These are phyloP conservation scores for Gossypium gossypioides DNA, from an alignment of 441 rosid species.

Conservation along the genomic window DNA sequence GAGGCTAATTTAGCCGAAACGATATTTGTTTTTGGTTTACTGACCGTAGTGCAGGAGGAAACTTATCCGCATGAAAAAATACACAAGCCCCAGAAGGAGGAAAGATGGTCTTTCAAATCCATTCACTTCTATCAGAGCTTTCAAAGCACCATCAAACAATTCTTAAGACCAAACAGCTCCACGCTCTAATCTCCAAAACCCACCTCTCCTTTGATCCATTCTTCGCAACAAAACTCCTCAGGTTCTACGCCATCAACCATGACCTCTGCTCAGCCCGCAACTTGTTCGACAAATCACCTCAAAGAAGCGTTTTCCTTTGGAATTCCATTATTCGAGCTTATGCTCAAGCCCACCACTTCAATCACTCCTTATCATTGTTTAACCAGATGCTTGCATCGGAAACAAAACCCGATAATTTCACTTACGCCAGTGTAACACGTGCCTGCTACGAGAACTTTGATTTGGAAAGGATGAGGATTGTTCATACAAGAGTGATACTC, in stretches of 20 bases:
- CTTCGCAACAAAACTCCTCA: slow-evolving; percentile 46
- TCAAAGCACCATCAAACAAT: slow-evolving; percentile 39
- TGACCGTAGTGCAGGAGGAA: background rate
- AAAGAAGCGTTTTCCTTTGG: slow-evolving; percentile 72
- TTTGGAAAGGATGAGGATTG: slow-evolving; percentile 31
- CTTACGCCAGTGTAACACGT: slow-evolving; percentile 59
- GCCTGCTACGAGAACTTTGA: slow-evolving; percentile 46
- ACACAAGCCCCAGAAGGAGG: background rate
- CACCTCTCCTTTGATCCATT: slow-evolving; percentile 50
- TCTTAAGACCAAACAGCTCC: slow-evolving; percentile 47
- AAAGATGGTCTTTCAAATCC: slow-evolving; percentile 22
- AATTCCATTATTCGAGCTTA: slow-evolving; percentile 66
- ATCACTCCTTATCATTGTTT: slow-evolving; percentile 30
- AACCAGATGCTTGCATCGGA: slow-evolving; percentile 36
- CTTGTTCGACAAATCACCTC: slow-evolving; percentile 64
- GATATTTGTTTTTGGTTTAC: background rate
- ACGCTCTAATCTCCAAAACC: slow-evolving; percentile 45
- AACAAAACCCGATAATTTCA: slow-evolving; percentile 54
- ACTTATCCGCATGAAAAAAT: background rate
- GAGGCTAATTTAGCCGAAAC: too few species aligned
- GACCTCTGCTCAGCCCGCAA: slow-evolving; percentile 44
- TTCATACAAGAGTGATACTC: slow-evolving; percentile 47
- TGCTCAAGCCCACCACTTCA: slow-evolving; percentile 36
- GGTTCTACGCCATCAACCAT: slow-evolving; percentile 38
- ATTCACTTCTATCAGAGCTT: slow-evolving; percentile 35